Evolutionary conservation across 2,329 filamentous ascomycete genomes (phyloP).

Genomic region (Cladosporium cucumerinum): DNA sequence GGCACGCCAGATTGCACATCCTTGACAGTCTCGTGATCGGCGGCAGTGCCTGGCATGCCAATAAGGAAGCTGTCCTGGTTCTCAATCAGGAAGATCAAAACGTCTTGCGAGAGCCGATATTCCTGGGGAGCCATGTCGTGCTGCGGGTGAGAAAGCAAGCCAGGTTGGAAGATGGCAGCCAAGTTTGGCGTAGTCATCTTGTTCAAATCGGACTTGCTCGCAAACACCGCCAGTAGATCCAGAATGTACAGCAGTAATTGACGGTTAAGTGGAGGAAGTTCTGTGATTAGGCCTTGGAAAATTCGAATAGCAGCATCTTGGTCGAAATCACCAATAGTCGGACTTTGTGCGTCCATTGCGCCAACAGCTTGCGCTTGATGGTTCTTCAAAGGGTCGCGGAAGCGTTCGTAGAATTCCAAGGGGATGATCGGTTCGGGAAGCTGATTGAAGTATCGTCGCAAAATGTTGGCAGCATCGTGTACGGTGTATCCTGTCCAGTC

Average conservation of each 20-base stretch:
- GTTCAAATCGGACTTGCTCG: conserved; percentile 93
- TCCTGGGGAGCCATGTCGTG: conserved; percentile 96
- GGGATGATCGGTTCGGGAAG: conserved; percentile 96
- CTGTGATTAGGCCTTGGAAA: conserved; percentile 88
- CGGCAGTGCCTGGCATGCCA: conserved; percentile 97
- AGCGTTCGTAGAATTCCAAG: conserved; percentile 85
- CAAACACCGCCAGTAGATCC: conserved; percentile 92
- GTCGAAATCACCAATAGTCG: conserved; percentile 71
- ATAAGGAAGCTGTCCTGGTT: conserved; percentile 98
- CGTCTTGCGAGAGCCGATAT: conserved; percentile 92
- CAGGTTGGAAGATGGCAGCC: conserved; percentile 95
- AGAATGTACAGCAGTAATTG: conserved; percentile 94
- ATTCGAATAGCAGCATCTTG: conserved; percentile 70
- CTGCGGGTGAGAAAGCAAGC: conserved; percentile 86
- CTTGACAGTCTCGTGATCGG: conserved; percentile 73
- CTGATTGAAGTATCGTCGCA: conserved; percentile 92
- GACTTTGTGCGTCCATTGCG: conserved; percentile 60
- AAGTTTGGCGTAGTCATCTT: conserved; percentile 95
- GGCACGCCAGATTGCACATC: conserved; percentile 67
- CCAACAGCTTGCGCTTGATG: conserved; percentile 69
- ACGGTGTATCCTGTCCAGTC: conserved; percentile 98
- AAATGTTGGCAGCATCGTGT: conserved; percentile 94
- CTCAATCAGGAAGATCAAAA: conserved; percentile 95
- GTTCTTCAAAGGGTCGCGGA: conserved; percentile 74
- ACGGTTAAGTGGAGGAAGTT: conserved; percentile 86